Evolutionary conservation across 495 filamentous ascomycete genomes (phyloP).

Genomic region (Penicillium paxilli): DNA sequence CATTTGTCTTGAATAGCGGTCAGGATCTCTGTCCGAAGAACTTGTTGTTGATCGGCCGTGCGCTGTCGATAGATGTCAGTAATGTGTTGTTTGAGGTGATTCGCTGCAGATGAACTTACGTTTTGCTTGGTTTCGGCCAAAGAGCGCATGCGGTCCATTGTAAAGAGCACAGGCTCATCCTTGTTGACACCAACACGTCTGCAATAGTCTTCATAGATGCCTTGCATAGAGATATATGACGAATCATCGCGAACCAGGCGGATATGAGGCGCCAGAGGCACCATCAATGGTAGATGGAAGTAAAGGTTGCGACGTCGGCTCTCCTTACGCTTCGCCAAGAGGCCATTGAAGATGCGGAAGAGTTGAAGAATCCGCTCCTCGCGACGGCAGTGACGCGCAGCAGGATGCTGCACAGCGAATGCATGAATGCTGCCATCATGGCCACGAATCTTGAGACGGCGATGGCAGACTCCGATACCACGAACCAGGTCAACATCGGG

Average conservation of each 20-base stretch:
- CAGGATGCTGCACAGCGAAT: slow-evolving; percentile 94
- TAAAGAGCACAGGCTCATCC: slow-evolving; percentile 92
- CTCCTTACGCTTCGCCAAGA: slow-evolving; percentile 87
- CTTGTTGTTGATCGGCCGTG: slow-evolving; percentile 64
- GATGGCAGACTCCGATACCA: slow-evolving; percentile 82
- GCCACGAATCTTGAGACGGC: slow-evolving; percentile 92
- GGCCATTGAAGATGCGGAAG: slow-evolving; percentile 97
- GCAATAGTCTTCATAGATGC: slow-evolving; percentile 94
- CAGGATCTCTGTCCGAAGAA: slow-evolving; percentile 78
- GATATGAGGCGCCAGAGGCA: slow-evolving; percentile 90
- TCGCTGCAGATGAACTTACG: slow-evolving; percentile 36
- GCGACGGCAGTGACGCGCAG: slow-evolving; percentile 83
- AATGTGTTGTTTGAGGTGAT: not conserved
- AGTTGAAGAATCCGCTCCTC: slow-evolving; percentile 95
- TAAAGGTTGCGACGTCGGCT: slow-evolving; percentile 88
- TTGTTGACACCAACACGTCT: slow-evolving; percentile 80
- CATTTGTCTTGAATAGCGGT: slow-evolving; percentile 88
- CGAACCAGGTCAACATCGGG: slow-evolving; percentile 91
- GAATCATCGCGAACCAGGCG: slow-evolving; percentile 92
- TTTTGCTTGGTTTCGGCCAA: slow-evolving; percentile 66
- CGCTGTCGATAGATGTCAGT: slow-evolving; percentile 47
- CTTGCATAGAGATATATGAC: slow-evolving; percentile 91
- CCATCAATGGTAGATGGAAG: slow-evolving; percentile 93
- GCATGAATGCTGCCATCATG: slow-evolving; percentile 94
- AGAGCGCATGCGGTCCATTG: slow-evolving; percentile 85